These are phyloP conservation scores for Aspergillus neotritici DNA, from an alignment of 2,329 filamentous ascomycete genomes.

Conservation along the genomic window DNA sequence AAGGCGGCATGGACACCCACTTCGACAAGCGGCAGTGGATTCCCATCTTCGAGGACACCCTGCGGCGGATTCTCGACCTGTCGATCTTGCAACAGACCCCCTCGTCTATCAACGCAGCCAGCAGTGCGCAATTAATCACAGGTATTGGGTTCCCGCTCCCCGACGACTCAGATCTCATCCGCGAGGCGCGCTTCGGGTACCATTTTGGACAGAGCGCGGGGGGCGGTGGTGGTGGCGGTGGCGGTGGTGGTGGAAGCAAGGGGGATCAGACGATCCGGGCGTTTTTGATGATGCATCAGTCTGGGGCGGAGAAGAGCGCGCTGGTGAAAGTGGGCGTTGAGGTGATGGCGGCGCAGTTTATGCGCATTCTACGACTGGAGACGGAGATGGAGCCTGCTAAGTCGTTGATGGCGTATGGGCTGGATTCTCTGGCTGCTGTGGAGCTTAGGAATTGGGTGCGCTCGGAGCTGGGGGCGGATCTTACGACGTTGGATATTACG, in stretches of 20 bases:
- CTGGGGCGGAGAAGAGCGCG: background rate
- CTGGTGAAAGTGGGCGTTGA: conserved; percentile 1
- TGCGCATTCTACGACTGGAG: conserved; percentile 7
- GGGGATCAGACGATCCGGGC: conserved; percentile 4
- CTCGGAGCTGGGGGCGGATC: conserved; percentile 3
- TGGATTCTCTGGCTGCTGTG: conserved; percentile 9
- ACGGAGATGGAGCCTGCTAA: conserved; percentile 6
- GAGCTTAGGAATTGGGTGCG: conserved; percentile 10
- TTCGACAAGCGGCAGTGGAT: conserved; percentile 4
- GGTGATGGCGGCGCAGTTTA: conserved; percentile 1
- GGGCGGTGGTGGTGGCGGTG: no score
- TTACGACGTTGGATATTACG: conserved; percentile 8
- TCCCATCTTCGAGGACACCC: conserved; percentile 1
- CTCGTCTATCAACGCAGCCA: no score
- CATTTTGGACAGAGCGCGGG: no score
- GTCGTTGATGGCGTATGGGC: conserved; percentile 6
- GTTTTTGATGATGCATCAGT: background rate
- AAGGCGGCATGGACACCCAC: background rate
- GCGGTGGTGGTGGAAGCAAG: no score
- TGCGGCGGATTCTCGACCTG: background rate
- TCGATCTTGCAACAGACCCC: background rate
- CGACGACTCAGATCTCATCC: no score
- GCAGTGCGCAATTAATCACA: no score
- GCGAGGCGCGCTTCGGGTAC: no score
- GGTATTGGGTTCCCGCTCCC: no score